Evolutionary conservation across 805 yeast species (phyloP), one percentile per base, ranked within the genome.

Genomic region (Yueomyces sinensis): DNA sequence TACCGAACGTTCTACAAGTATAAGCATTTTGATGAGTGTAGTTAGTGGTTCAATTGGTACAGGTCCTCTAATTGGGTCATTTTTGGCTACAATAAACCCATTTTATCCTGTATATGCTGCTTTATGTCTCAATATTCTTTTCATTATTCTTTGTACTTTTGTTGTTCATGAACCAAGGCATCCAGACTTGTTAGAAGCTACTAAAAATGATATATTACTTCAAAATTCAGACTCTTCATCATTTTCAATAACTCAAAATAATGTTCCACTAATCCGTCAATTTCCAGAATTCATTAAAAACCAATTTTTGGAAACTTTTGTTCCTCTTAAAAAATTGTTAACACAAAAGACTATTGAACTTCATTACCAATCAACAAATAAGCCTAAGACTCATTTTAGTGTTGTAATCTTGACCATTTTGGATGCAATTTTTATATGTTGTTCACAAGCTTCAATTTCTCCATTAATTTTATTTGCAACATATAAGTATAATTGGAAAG

Each of bases 161-260:
- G 47, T 70, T 2, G 49, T 80, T 13, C 74, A 75, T 2, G 93
- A 81, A 49, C 74, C 86, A 5, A 63, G 89, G 42, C 71, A 81
- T 13, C 46, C 51, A 23, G 62, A 64, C 33, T 70, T 81, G 3
- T 62, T 75, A 45, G 49, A 51, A 28, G 69, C 68, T 47, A 69
- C 83, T 0, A 65, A 78, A 37, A 13, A 17, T 5, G 28, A 25
- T 5, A 11, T 7, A 11, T 25, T 25, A 25, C 14, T 9, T 25
- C 6, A n/a, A 11, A 2, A 20, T 7, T 7, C 11, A 7, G 7
- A 7, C 11, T 20, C 24, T 7, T 20, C 24, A 7, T 7, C 7
- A 7, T 7, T 7, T 7, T 7, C 24, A 1, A 20, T 20, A 20
- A 11, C 7, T 20, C 11, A 11, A 20, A 20, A 11, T 20, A 7